Base-by-base conservation (phyloP, 1,139 yeast genomes). In the Taiozyma sp. region DNA sequence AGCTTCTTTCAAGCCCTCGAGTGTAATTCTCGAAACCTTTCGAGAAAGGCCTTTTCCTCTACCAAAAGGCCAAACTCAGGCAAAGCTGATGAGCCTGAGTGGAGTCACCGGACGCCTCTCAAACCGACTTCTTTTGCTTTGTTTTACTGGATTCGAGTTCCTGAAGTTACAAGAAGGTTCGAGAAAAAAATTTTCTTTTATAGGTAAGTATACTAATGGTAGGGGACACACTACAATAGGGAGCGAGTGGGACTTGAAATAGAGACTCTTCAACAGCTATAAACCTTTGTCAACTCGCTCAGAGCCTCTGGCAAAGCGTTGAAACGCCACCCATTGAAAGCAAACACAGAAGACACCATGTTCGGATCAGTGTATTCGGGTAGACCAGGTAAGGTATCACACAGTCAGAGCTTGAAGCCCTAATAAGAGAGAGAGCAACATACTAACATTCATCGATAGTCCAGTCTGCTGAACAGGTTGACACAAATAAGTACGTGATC, bases 321-420 rank as follows among this genome's bases (percentile, higher is more conserved):
- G 14, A 32, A 13, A 24, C 26, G 26, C 26, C 13, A 16, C 34
- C 3, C 35, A 32, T 32, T 32, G 16, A 9, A 16, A 42, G 32
- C 9, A 11, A 11, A 9, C 32, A 24, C 32, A 24, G n/a, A 22
- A 21, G 4, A 9, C 6, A 37, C 24, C 3, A 76, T 78, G 80
- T 79, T 79, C 63, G 84, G 81, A 16, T 79, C 80, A 10, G 78
- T 79, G 32, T 77, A 82, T 64, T 77, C 81, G 39, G 82, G 83
- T 41, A 70, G 82, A 61, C 81, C 82, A 42, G 60, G 63, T 59
- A 24, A 24, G 26, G 3, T 24, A 24, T 24, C 6, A 52, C 13
- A n/a, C 2, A 28, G 13, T 4, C 11, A 28, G 30, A 28, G 30
- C 30, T 28, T 28, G 26, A 7, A 28, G 30, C 30, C 30, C 30